Evolutionary conservation across 805 yeast genomes (phyloP).

Genomic region (Candida chilensis): DNA sequence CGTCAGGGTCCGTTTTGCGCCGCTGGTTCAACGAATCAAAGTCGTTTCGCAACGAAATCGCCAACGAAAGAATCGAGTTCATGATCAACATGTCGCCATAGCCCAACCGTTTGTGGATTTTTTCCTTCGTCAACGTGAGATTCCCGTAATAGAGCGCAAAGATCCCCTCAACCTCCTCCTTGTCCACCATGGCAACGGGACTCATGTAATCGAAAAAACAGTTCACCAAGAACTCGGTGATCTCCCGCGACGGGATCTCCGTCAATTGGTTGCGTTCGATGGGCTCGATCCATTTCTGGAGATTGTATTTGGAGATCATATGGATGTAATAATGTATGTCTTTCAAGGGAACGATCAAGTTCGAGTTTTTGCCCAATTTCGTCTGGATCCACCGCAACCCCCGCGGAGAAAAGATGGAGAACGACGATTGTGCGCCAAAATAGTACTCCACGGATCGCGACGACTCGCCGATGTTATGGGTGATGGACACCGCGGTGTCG

Average conservation of each 20-base stretch:
- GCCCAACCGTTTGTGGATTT: no score
- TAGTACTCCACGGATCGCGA: neutral
- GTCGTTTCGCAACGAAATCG: no score
- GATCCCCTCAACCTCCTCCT: neutral
- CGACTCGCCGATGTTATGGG: no score
- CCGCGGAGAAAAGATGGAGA: neutral
- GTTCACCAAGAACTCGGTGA: neutral
- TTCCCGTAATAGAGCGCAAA: neutral
- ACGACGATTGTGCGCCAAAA: conserved; percentile 1
- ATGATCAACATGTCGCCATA: no score
- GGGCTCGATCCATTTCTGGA: conserved; percentile 1
- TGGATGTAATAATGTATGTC: conserved; percentile 1
- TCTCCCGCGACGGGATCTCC: neutral
- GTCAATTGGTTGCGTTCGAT: neutral
- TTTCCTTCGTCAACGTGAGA: neutral
- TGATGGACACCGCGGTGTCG: no score
- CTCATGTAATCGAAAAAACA: neutral
- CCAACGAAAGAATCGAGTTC: no score
- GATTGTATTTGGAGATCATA: no score
- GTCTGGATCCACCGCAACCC: neutral
- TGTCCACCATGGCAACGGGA: neutral
- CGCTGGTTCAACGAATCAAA: no score
- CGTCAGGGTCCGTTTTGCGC: no score
- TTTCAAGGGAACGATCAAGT: neutral
- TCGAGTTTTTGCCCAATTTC: neutral